Evolutionary conservation across 495 filamentous ascomycete genomes (phyloP).

Genomic region (Pseudomonodictys pantanalensis): DNA sequence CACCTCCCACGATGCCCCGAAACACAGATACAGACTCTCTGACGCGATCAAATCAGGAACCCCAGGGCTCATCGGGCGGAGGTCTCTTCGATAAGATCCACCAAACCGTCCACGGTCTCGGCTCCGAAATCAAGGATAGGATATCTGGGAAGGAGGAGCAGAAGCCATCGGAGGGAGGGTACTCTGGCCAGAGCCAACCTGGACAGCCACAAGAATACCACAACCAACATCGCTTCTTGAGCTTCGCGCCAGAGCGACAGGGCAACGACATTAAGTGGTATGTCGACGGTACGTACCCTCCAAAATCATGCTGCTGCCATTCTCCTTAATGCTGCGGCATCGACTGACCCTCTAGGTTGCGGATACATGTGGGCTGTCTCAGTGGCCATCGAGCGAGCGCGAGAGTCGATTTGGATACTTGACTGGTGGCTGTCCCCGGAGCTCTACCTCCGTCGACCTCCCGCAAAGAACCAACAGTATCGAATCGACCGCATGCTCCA

Average conservation of each 20-base stretch:
- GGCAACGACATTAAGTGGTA: slow-evolving; percentile 81
- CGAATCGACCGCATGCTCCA: slow-evolving; percentile 86
- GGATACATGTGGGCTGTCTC: slow-evolving; percentile 91
- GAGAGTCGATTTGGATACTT: slow-evolving; percentile 84
- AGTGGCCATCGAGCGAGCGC: slow-evolving; percentile 76
- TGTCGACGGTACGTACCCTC: no score
- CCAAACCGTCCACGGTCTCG: slow-evolving; percentile 50
- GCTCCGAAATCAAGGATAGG: slow-evolving; percentile 50
- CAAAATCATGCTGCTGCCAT: no score
- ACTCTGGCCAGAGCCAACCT: background rate
- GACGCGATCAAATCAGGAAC: slow-evolving; percentile 36
- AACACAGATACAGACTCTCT: no score
- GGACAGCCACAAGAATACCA: slow-evolving; percentile 40
- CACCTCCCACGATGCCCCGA: no score
- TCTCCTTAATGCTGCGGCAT: no score
- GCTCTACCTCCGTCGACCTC: slow-evolving; percentile 83
- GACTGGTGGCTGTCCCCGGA: slow-evolving; percentile 95
- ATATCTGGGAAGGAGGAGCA: slow-evolving; percentile 38
- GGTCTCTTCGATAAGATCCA: slow-evolving; percentile 57
- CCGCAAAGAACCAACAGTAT: slow-evolving; percentile 76
- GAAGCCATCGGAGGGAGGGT: slow-evolving; percentile 13
- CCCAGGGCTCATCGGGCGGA: slow-evolving; percentile 13
- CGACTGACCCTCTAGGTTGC: no score
- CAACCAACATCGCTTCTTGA: slow-evolving; percentile 68
- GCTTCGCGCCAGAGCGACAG: slow-evolving; percentile 69